Base-by-base conservation (phyloP, 345 rosid species). In the Salix dunnii region DNA sequence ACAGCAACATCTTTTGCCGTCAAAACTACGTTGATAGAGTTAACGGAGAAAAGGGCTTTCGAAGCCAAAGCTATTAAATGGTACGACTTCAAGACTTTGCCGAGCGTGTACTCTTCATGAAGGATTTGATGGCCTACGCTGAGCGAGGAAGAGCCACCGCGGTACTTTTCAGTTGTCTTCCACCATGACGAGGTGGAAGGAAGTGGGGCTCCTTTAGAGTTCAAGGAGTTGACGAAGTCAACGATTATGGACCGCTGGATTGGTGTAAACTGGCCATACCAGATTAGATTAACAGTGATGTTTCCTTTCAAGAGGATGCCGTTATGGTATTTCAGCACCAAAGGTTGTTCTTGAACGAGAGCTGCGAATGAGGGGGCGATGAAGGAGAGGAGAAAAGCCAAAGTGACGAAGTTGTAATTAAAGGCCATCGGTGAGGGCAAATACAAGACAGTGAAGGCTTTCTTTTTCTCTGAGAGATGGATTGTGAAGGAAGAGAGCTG, bases 241-340 rank as follows among this genome's bases (percentile, higher is more conserved):
- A 88, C 89, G 84, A 94, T 81, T 61, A 94, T 72, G 33, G 99
- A 80, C 7, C 96, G 92, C 70, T 92, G 97, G 81, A 75, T 58
- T 1, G 96, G 87, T 0, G 89, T 80, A 85, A 94, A 93, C 49
- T 78, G 77, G 0, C 97, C 98, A 86, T 94, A 94, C 98, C 98
- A 94, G 11, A 94, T 78, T n/a, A 94, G 85, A 80, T 88, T 88
- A 33, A 91, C 93, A 65, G 88, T 83, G 72, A 90, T 53, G 79
- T 84, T 88, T 23, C 94, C 93, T 62, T 89, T 92, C 11, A 88
- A 80, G 38, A 89, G 96, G 4, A 82, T 79, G 3, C 91, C 91
- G 84, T 86, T 90, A 74, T 90, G 96, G 84, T 90, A 90, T 40
- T 85, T 89, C 6, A 91, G 84, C 20, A 88, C 87, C 3, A 94